Percentiles rank a stretch among this genome's conserved stretches.
These are phyloP conservation scores for Starmera dryadoides DNA, from an alignment of 805 yeast genomes.

Conservation along the genomic window DNA sequence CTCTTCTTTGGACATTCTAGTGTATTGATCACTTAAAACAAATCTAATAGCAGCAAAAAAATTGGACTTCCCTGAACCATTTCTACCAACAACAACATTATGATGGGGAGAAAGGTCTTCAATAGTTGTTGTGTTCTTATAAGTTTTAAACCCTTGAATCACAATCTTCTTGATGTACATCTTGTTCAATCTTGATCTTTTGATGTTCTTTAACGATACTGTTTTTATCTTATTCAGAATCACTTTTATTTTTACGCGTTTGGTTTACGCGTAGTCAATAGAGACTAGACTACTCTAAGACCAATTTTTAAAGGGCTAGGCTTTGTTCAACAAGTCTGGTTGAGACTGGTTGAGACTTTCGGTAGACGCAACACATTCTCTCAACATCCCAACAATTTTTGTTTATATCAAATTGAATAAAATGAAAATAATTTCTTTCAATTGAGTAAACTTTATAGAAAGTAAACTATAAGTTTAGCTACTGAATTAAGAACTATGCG, in stretches of 20 bases:
- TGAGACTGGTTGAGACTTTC: too few species aligned
- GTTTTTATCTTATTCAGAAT: too few species aligned
- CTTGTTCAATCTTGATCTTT: too few species aligned
- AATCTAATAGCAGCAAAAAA: constrained; percentile 93
- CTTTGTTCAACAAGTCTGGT: too few species aligned
- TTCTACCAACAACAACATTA: constrained; percentile 85
- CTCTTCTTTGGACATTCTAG: constrained; percentile 77
- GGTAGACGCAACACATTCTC: background rate
- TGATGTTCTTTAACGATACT: too few species aligned
- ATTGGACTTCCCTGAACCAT: constrained; percentile 96
- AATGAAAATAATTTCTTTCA: too few species aligned
- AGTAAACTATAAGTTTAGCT: background rate
- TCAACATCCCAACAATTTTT: constrained; percentile 1
- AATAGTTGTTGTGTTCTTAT: constrained; percentile 72
- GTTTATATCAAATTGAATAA: background rate
- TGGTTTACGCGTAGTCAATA: too few species aligned
- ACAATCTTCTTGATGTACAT: constrained; percentile 47
- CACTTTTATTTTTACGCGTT: too few species aligned
- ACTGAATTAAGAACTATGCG: constrained; percentile 27
- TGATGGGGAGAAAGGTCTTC: constrained; percentile 73
- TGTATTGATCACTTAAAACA: constrained; percentile 84
- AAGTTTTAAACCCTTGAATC: constrained; percentile 92
- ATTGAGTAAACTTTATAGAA: background rate
- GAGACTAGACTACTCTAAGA: too few species aligned
- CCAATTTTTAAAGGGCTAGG: too few species aligned